Evolutionary conservation across 1,139 yeast species (phyloP).

Genomic region (Diutina siamensis): DNA sequence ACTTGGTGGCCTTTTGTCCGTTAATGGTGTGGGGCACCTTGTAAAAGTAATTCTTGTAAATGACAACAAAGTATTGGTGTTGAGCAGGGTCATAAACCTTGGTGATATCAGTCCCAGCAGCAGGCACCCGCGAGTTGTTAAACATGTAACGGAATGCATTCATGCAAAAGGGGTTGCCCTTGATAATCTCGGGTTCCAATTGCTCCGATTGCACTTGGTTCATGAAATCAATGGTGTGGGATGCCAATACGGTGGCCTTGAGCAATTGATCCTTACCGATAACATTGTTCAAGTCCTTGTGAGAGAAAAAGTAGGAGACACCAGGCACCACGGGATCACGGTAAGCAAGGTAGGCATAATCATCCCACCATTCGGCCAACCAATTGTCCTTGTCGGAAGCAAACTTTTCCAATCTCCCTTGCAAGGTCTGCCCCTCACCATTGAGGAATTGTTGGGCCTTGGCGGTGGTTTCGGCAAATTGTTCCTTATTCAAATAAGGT

Average conservation of each 20-base stretch:
- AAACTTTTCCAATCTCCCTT: slow-evolving; percentile 47
- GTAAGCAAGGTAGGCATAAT: slow-evolving; percentile 81
- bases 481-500: slow-evolving; percentile 48
- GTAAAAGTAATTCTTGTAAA: slow-evolving; percentile 72
- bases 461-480: slow-evolving; percentile 43
- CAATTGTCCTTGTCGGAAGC: slow-evolving; percentile 68
- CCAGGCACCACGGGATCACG: slow-evolving; percentile 91
- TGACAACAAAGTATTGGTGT: slow-evolving; percentile 63
- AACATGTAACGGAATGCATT: slow-evolving; percentile 88
- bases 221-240: slow-evolving; percentile 45
- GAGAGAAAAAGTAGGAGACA: slow-evolving; percentile 83
- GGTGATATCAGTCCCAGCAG: slow-evolving; percentile 45
- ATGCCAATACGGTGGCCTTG: slow-evolving; percentile 57
- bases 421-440: slow-evolving; percentile 61
- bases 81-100: slow-evolving; percentile 35
- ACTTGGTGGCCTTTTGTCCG: slow-evolving; percentile 45
- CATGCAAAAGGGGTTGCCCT: slow-evolving; percentile 83
- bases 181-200: slow-evolving; percentile 70
- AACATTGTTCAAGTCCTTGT: slow-evolving; percentile 49
- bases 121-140: slow-evolving; percentile 78
- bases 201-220: slow-evolving; percentile 45
- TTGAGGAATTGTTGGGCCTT: slow-evolving; percentile 57
- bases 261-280: slow-evolving; percentile 61
- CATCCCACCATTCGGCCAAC: slow-evolving; percentile 92
- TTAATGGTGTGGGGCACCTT: slow-evolving; percentile 57